Base-by-base conservation (phyloP, 2,329 filamentous ascomycete genomes). In the Hymenoscyphus linearis region DNA sequence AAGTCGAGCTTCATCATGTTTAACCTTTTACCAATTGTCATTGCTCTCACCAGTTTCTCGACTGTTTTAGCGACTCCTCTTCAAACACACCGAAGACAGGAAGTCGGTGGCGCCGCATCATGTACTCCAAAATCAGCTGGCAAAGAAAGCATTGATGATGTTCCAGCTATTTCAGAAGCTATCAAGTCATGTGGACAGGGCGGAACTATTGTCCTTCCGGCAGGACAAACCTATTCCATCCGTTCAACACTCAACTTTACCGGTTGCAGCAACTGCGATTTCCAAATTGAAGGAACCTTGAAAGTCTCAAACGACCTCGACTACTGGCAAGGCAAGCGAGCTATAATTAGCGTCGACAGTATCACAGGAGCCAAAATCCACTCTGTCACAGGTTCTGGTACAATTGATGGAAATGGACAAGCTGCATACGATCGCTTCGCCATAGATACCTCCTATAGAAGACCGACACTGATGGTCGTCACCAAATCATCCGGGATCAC, bases 331-430 rank as follows among this genome's bases (percentile, higher is more conserved):
- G 75, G 74, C 16, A 72, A 74, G 57, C 72, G 66, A 0, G 73
- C 74, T 12, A 76, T 79, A 59, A 74, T 81, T 47, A 67, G 70
- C 50, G 66, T 80, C 9, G 68, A 73, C 13, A 69, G 71, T 10
- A 74, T 79, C 36, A 71, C 67, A 2, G 75, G 73, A 0, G 69
- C 75, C 25, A 76, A 72, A 26, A 73, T 80, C n/a, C 70, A 70
- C 10, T 79, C 76, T 0, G 31, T 75, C 2, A 76, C 73, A 0
- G 76, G 74, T 5, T 68, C 64, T 1, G 78, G 79, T 16, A 65
- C 77, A 0, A 78, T 81, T 52, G 78, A 80, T 65, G 79, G 77
- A 2, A 80, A 78, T 64, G 78, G 78, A 0, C 78, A 80, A 66
- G 70, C 73, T 36, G 72, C 76, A 52, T 74, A 61, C 74, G 77